Evolutionary conservation across 1,284 basidiomycete genomes (phyloP).

Genomic region (Cerioporus squamosus): DNA sequence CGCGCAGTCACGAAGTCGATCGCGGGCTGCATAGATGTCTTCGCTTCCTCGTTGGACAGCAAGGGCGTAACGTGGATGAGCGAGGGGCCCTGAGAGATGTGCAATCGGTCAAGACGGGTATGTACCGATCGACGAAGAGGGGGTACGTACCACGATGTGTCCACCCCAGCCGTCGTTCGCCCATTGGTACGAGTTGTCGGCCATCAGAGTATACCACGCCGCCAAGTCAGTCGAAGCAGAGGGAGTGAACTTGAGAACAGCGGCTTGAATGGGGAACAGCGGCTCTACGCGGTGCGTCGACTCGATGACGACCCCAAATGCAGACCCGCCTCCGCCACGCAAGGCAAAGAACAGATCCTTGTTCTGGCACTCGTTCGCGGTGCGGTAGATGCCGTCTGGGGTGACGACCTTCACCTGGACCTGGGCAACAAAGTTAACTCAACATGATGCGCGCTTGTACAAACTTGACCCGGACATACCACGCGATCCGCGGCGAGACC

Average conservation of each 20-base stretch:
- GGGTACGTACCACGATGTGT: conserved; percentile 38
- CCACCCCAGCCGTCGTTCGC: conserved; percentile 59
- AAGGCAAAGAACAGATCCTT: conserved; percentile 40
- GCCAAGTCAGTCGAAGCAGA: conserved; percentile 17
- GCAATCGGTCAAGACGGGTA: neutral
- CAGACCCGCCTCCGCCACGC: conserved; percentile 32
- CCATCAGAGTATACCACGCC: conserved; percentile 34
- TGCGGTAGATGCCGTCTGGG: conserved; percentile 34
- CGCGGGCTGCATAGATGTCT: conserved; percentile 34
- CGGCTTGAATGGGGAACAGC: conserved; percentile 30
- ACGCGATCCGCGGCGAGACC: conserved; percentile 46
- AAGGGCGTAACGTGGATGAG: conserved; percentile 22
- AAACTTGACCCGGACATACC: conserved; percentile 5
- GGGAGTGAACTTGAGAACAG: conserved; percentile 21
- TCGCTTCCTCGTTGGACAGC: conserved; percentile 9
- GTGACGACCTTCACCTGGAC: conserved; percentile 33
- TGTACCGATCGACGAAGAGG: too few relatives aligned
- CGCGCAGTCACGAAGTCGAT: conserved; percentile 35
- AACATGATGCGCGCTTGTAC: too few relatives aligned
- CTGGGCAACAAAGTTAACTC: neutral
- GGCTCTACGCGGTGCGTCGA: conserved; percentile 33
- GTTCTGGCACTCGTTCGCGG: conserved; percentile 40
- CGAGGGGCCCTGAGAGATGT: conserved; percentile 11
- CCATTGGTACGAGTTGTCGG: conserved; percentile 44
- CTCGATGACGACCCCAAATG: conserved; percentile 38